These are phyloP conservation scores for Verruconis gallopava DNA, from an alignment of 2,329 filamentous ascomycete species.

Conservation along the genomic window DNA sequence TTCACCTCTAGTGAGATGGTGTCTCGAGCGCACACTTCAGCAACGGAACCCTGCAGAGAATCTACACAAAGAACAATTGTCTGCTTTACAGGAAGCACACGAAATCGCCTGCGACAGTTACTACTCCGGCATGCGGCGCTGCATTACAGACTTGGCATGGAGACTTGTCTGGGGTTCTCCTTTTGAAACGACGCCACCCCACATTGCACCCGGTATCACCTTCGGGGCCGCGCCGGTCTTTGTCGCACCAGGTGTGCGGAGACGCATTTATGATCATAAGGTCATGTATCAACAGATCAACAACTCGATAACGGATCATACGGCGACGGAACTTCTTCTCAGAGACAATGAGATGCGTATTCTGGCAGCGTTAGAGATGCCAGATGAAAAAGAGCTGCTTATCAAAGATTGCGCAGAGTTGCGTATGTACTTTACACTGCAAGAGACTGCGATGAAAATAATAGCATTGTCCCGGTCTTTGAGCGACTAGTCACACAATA, in stretches of 20 bases:
- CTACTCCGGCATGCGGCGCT: neutral
- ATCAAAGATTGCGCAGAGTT: neutral
- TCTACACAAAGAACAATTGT: neutral
- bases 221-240: neutral
- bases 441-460: neutral
- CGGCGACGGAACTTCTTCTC: neutral
- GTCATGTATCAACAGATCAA: neutral
- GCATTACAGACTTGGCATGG: neutral
- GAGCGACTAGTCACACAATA: too few species aligned
- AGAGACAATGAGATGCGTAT: conserved; percentile 5
- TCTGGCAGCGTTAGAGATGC: conserved; percentile 4
- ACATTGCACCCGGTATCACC: too few species aligned
- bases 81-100: neutral
- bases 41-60: neutral
- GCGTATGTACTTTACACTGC: neutral
- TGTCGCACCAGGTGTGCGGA: neutral
- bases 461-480: neutral
- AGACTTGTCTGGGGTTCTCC: neutral
- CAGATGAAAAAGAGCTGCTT: neutral
- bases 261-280: neutral
- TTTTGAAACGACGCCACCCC: neutral
- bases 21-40: neutral
- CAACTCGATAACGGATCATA: neutral
- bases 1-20: neutral
- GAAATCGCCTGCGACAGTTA: neutral